These are phyloP conservation scores for Hydnomerulius pinastri DNA, from an alignment of 768 basidiomycete genomes.

Conservation along the genomic window DNA sequence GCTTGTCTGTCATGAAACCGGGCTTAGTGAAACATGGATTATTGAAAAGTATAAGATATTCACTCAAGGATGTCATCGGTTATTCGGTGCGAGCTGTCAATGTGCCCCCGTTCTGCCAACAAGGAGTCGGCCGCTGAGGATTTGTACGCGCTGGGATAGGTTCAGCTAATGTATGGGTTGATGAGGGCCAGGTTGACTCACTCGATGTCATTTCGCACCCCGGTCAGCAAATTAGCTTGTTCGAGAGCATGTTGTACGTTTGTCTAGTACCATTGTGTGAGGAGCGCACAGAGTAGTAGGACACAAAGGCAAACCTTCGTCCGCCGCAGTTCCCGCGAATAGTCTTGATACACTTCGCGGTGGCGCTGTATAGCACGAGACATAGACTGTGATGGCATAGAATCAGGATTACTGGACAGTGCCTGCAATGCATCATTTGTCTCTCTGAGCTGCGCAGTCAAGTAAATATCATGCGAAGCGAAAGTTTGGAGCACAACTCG, in stretches of 20 bases:
- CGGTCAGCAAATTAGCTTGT: conserved; percentile 83
- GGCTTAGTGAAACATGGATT: conserved; percentile 1
- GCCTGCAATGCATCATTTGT: conserved; percentile 78
- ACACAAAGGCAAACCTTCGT: conserved; percentile 63
- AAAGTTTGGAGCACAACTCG: conserved; percentile 33
- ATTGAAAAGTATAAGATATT: conserved; percentile 25
- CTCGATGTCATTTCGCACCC: conserved; percentile 97
- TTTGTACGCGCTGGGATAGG: conserved; percentile 74
- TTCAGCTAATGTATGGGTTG: not conserved
- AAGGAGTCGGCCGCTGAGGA: conserved; percentile 86
- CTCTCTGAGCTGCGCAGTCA: conserved; percentile 69
- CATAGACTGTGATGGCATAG: conserved; percentile 76
- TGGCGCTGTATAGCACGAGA: conserved; percentile 89
- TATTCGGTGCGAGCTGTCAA: conserved; percentile 94
- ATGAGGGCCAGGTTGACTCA: conserved; percentile 37
- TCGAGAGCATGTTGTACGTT: conserved; percentile 84
- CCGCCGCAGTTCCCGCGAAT: conserved; percentile 77
- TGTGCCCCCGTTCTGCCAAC: conserved; percentile 82
- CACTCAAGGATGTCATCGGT: conserved; percentile 89
- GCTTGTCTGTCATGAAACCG: conserved; percentile 75
- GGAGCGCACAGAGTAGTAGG: not conserved
- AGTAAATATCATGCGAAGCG: conserved; percentile 8
- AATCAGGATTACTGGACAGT: conserved; percentile 65
- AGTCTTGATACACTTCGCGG: conserved; percentile 86
- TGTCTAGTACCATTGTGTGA: conserved; percentile 43